Conservation (phyloP, 164 flowering plant genomes). For the Dillenia turbinata region DNA sequence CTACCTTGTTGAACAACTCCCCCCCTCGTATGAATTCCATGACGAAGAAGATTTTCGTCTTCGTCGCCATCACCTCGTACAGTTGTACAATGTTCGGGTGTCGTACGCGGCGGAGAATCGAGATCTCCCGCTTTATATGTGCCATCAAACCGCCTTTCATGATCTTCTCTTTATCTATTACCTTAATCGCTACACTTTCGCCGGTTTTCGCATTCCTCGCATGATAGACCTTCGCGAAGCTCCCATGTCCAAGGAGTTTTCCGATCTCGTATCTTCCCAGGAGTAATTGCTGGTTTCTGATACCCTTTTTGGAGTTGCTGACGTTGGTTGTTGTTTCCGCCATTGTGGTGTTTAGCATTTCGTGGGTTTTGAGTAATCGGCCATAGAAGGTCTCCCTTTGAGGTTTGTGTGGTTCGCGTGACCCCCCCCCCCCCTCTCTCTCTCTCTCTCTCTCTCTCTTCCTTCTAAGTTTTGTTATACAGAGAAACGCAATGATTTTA, state of each 20-base stretch:
- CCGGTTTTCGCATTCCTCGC: constrained; percentile 48
- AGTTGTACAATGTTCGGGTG: constrained; percentile 78
- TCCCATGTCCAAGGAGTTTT: constrained; percentile 64
- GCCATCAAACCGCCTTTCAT: constrained; percentile 55
- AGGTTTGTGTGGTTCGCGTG: too few species aligned
- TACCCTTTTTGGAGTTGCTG: too few species aligned
- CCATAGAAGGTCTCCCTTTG: too few species aligned
- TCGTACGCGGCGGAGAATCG: constrained; percentile 67
- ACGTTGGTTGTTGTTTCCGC: too few species aligned
- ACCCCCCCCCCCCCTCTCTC: too few species aligned
- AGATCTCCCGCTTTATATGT: constrained; percentile 76
- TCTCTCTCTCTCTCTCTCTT: too few species aligned
- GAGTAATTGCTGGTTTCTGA: constrained; percentile 9
- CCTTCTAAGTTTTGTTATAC: too few species aligned
- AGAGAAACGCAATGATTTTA: too few species aligned
- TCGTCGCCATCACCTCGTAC: constrained; percentile 83
- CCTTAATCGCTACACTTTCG: constrained; percentile 67
- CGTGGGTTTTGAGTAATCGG: too few species aligned
- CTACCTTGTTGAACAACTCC: constrained; percentile 70
- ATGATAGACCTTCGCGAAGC: constrained; percentile 70
- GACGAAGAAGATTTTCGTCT: constrained; percentile 72
- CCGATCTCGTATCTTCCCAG: constrained; percentile 67
- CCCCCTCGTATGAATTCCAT: constrained; percentile 81
- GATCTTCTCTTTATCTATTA: constrained; percentile 78
- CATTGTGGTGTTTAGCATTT: too few species aligned